phyloP scores from a whole-genome alignment of 441 rosid species.

The Syzygium syzygioides region DNA sequence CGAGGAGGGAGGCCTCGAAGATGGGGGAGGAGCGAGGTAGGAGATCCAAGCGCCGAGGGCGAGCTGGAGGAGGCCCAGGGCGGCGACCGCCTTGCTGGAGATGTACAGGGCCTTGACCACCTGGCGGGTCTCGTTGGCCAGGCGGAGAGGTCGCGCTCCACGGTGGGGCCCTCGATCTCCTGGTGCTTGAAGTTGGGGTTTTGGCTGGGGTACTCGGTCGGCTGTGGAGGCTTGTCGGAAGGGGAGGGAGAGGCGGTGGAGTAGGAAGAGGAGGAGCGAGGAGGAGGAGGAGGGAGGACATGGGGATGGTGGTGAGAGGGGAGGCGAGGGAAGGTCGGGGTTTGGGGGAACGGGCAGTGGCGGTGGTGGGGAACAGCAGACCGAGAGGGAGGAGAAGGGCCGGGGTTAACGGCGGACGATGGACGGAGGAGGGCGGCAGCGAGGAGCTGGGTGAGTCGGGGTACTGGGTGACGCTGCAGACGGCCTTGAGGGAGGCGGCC shows the following conservation, averaged over 20 bases:
- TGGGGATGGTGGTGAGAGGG: not conserved
- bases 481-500: too few relatives aligned
- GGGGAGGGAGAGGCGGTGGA: not conserved
- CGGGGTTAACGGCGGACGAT: not conserved
- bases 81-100: conserved; percentile 54
- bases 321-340: not conserved
- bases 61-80: conserved; percentile 58
- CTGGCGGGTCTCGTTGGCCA: conserved; percentile 74
- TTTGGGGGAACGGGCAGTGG: not conserved
- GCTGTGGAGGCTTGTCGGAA: not conserved
- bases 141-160: conserved; percentile 73
- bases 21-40: conserved; percentile 40
- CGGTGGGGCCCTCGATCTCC: conserved; percentile 90
- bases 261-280: not conserved
- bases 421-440: not conserved
- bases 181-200: conserved; percentile 76
- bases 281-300: not conserved
- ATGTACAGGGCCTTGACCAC: conserved; percentile 73
- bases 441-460: too few relatives aligned
- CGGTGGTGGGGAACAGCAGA: not conserved
- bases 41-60: conserved; percentile 69
- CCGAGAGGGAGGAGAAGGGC: not conserved
- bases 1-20: conserved; percentile 48
- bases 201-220: conserved; percentile 35
- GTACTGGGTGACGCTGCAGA: too few relatives aligned